Evolutionary conservation across 805 yeast genomes (phyloP).

Genomic region (Komagataella pastoris): DNA sequence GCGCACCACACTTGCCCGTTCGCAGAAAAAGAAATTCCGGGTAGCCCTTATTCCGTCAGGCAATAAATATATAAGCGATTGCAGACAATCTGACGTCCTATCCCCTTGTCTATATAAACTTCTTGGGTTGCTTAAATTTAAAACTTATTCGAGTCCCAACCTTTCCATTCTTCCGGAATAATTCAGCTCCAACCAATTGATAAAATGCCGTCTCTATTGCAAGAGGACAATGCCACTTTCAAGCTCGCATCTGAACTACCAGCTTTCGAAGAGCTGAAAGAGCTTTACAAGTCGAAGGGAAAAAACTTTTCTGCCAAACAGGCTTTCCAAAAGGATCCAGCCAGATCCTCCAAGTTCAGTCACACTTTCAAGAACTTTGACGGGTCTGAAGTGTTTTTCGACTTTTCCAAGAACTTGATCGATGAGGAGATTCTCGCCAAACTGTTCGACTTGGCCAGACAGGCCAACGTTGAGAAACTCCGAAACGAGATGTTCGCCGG

Average conservation of each 20-base stretch:
- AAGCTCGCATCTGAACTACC: conserved; percentile 60
- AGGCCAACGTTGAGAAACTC: conserved; percentile 75
- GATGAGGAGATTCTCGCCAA: conserved; percentile 66
- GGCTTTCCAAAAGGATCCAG: conserved; percentile 63
- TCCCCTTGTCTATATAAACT: not conserved
- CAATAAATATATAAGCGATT: not conserved
- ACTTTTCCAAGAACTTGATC: conserved; percentile 88
- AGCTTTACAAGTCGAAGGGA: conserved; percentile 56
- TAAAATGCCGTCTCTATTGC: not conserved
- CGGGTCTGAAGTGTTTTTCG: conserved; percentile 81
- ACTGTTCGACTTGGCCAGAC: conserved; percentile 72
- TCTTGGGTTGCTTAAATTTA: not conserved
- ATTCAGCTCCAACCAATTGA: not conserved
- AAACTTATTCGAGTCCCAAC: not conserved
- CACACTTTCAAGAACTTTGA: conserved; percentile 75
- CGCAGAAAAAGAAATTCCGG: not conserved
- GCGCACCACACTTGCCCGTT: not conserved
- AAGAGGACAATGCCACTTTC: conserved; percentile 23
- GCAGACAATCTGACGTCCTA: not conserved
- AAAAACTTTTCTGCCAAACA: conserved; percentile 60
- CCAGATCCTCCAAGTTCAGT: conserved; percentile 66
- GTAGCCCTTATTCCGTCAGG: not conserved
- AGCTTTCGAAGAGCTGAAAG: conserved; percentile 73
- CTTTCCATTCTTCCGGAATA: not conserved
- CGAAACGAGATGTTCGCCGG: conserved; percentile 91